Conservation (phyloP, 2,329 filamentous ascomycete species). For the Cercospora brassicicola region DNA sequence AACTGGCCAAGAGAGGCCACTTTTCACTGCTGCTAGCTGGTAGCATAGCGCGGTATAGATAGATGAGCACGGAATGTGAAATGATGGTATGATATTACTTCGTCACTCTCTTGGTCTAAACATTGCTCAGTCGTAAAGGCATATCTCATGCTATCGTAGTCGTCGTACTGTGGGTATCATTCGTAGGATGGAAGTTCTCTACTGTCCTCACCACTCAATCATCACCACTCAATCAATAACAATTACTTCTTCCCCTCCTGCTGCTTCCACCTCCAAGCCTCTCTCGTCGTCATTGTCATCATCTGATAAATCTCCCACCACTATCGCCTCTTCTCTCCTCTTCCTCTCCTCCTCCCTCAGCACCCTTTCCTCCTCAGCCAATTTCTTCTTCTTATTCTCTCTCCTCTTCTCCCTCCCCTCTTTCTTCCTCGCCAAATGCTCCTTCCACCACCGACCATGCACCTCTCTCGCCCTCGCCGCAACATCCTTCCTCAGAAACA, state of each 20-base stretch:
- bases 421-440: conserved; percentile 20
- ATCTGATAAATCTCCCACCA: background rate
- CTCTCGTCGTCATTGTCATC: background rate
- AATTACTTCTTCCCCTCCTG: background rate
- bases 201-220: background rate
- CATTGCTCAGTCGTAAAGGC: background rate
- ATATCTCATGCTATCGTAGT: background rate
- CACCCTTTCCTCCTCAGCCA: background rate
- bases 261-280: background rate
- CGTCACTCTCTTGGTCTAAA: background rate
- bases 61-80: background rate
- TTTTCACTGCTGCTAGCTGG: background rate
- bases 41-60: background rate
- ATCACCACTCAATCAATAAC: background rate
- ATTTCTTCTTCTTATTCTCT: conserved; percentile 1
- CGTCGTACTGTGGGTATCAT: background rate
- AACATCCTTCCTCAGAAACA: conserved; percentile 34
- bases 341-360: background rate
- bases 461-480: conserved; percentile 25
- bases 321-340: background rate
- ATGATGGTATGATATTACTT: background rate
- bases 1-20: background rate
- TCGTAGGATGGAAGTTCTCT: background rate
- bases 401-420: conserved; percentile 17
- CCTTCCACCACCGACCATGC: conserved; percentile 24